These are phyloP conservation scores for Acacia melanoxylon DNA, from an alignment of 306 rosid species.

Conservation along the genomic window DNA sequence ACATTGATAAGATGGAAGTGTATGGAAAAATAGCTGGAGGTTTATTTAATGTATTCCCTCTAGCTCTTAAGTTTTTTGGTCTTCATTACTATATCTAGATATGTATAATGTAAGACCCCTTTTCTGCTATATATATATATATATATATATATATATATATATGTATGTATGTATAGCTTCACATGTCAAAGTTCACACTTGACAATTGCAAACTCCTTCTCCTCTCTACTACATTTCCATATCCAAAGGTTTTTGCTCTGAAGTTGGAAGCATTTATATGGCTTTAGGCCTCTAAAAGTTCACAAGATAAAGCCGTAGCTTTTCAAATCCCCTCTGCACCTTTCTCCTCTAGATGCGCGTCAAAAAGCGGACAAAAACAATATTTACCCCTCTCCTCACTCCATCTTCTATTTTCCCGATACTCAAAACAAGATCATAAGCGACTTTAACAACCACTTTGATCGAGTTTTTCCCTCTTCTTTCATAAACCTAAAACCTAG, in stretches of 20 bases:
- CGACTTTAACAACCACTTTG: background rate
- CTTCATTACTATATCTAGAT: background rate
- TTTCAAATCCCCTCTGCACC: constrained; percentile 32
- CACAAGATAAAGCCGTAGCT: constrained; percentile 33
- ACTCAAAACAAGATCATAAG: background rate
- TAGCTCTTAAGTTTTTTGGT: constrained; percentile 32
- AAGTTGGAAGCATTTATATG: background rate
- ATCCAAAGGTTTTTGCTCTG: constrained; percentile 9
- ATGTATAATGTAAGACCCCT: background rate
- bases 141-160: constrained; percentile 43
- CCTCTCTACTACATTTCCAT: constrained; percentile 6
- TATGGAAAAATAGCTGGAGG: constrained; percentile 19
- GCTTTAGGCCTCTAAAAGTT: background rate
- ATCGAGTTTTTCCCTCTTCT: background rate
- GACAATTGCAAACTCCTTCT: background rate
- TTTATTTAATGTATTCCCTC: background rate
- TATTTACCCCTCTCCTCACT: constrained; percentile 1
- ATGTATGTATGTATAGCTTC: constrained; percentile 34
- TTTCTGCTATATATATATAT: constrained; percentile 43
- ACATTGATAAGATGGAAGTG: background rate
- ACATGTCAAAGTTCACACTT: constrained; percentile 19
- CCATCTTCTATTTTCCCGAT: constrained; percentile 1
- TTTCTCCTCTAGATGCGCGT: constrained; percentile 29
- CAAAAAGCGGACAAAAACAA: background rate
- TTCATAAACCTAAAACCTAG: background rate